phyloP scores from a whole-genome alignment of 169 alveolate genomes.

The Cryptosporidium bovis region DNA sequence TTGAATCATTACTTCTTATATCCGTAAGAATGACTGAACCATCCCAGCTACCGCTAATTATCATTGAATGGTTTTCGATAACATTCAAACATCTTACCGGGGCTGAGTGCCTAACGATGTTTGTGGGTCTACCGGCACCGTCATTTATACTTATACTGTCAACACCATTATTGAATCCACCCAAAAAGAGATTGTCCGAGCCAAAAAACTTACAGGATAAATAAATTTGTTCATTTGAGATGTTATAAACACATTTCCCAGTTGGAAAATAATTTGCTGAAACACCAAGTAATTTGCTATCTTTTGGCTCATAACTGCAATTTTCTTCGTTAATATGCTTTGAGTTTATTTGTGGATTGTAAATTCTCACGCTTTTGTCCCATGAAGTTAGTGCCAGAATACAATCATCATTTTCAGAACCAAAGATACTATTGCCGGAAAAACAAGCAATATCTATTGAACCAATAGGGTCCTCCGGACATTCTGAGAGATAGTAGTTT shows the following conservation, averaged over 20 bases:
- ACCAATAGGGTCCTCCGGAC: conserved; percentile 53
- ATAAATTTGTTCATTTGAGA: conserved; percentile 16
- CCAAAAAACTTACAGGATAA: conserved; percentile 27
- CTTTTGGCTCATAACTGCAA: not conserved
- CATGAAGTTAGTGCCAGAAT: conserved; percentile 57
- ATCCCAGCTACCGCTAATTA: conserved; percentile 65
- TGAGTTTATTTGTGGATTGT: conserved; percentile 23
- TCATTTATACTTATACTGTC: conserved; percentile 19
- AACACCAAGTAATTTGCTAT: not conserved
- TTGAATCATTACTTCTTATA: not conserved
- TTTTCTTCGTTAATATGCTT: not conserved
- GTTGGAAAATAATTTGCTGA: conserved; percentile 8
- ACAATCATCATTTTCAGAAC: conserved; percentile 4
- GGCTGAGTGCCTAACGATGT: conserved; percentile 29
- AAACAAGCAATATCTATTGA: conserved; percentile 8
- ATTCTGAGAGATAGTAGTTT: conserved; percentile 38
- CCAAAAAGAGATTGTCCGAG: conserved; percentile 10
- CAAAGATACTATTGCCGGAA: not conserved
- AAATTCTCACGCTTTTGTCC: conserved; percentile 62
- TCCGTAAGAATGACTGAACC: conserved; percentile 31
- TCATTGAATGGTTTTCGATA: conserved; percentile 40
- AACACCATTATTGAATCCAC: conserved; percentile 40
- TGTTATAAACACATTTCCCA: conserved; percentile 33
- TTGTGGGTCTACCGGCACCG: not conserved
- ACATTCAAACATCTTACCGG: conserved; percentile 52